Percentiles rank a stretch among this genome's conserved stretches.
phyloP scores from a whole-genome alignment of 176 grass and related monocot species.

The Musa schizocarpa region DNA sequence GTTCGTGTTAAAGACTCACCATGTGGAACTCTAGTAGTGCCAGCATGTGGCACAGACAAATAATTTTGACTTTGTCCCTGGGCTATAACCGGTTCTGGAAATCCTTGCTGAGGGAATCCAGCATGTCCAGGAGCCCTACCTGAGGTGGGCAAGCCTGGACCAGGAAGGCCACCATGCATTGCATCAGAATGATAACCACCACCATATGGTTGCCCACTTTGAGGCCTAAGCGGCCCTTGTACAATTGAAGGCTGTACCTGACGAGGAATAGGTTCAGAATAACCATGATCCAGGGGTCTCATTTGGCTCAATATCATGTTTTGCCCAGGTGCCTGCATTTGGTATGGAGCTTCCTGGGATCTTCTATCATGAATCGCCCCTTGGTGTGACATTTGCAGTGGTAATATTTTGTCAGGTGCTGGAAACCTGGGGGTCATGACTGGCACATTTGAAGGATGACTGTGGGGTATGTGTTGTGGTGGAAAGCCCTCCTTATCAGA shows the following conservation, averaged over 20 bases:
- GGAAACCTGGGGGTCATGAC: constrained; percentile 15
- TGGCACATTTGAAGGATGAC: constrained; percentile 13
- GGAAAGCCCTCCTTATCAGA: constrained; percentile 8
- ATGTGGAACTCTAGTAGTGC: background rate
- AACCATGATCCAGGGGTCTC: background rate
- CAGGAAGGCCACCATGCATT: background rate
- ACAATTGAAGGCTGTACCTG: constrained; percentile 9
- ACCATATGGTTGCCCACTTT: background rate
- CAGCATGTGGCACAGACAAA: constrained; percentile 2
- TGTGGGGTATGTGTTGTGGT: constrained; percentile 14
- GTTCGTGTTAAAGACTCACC: background rate
- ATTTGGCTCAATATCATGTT: background rate
- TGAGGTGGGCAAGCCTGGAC: background rate
- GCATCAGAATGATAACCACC: constrained; percentile 1
- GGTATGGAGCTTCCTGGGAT: constrained; percentile 16
- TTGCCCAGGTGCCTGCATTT: constrained; percentile 17
- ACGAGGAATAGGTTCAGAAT: background rate
- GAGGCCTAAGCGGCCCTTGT: background rate
- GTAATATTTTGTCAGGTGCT: constrained; percentile 29
- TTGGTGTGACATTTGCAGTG: constrained; percentile 30
- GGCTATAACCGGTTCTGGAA: constrained; percentile 1
- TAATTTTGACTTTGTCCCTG: constrained; percentile 6
- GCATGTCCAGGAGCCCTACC: constrained; percentile 2
- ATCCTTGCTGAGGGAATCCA: constrained; percentile 13
- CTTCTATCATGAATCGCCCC: constrained; percentile 12